Base-by-base conservation (phyloP, 345 rosid genomes). In the Hypericum androsaemum region DNA sequence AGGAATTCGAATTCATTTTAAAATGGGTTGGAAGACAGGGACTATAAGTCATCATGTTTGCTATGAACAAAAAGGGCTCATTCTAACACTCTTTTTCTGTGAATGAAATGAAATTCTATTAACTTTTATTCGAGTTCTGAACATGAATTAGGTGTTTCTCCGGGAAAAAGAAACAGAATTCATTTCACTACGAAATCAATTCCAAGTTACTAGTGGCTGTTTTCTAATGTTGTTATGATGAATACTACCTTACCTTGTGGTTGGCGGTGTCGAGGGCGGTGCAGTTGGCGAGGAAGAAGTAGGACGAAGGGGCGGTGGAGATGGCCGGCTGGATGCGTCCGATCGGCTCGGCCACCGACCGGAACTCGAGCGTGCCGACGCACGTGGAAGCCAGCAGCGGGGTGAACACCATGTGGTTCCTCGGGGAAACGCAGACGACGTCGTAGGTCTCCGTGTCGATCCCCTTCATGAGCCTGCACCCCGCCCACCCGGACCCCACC, bases 301-400 rank as follows among this genome's bases (percentile, higher is more conserved):
- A 86, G 9, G 94, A 86, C 0, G 81, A 84, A 1, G 97, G 95
- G 7, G 75, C 83, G 40, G 68, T 55, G 0, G 95, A 87, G 44
- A 90, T 81, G 15, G 98, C 85, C 13, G 95, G 96, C 42, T 87
- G 98, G 64, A 90, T 84, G 47, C 96, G 75, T 9, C 72, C 77
- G 5, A 87, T 78, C 10, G 96, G 96, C 61, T 90, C 92, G 28
- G 96, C 90, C 8, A 90, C 95, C 5, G 96, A 87, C 75, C 96
- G 70, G 72, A 90, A 90, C 62, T 90, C 96, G 39, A 90, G 92
- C 7, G 92, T 90, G 10, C 96, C 98, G 37, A 87, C 96, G 53
- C 98, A 90, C n/a, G 96, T 90, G 12, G 98, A 90, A 35, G 96
- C 98, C 39, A 87, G 67, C 4, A 87, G 79, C 43, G 96, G 96